phyloP scores from a whole-genome alignment of 1,284 basidiomycete species.

The Cutaneotrichosporon cavernicola region DNA sequence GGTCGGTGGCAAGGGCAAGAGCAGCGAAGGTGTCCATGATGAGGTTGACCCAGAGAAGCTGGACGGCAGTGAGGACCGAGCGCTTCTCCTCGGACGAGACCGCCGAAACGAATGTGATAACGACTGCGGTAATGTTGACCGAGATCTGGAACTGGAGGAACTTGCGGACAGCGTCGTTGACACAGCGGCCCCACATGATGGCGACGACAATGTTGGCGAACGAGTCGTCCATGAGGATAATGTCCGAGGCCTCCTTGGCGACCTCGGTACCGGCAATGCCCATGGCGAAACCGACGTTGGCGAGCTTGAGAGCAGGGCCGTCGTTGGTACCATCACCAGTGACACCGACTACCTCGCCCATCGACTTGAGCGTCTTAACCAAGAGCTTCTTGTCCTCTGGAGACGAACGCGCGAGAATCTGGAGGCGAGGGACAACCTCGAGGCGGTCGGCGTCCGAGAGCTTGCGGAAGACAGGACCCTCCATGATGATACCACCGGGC shows the following conservation, averaged over 20 bases:
- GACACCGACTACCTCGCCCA: constrained; percentile 93
- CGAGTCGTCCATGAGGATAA: constrained; percentile 98
- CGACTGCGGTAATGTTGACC: constrained; percentile 91
- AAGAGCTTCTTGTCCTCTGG: constrained; percentile 95
- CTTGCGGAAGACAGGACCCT: constrained; percentile 69
- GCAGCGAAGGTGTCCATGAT: constrained; percentile 99
- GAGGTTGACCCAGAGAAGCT: constrained; percentile 71
- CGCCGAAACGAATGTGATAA: constrained; percentile 89
- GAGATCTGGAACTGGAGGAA: constrained; percentile 98
- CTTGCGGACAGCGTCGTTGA: constrained; percentile 95
- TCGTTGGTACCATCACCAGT: constrained; percentile 99
- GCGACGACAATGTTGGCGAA: constrained; percentile 94
- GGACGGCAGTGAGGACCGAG: constrained; percentile 90
- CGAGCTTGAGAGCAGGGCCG: constrained; percentile 92
- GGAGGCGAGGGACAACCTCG: constrained; percentile 59
- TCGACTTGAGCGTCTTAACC: constrained; percentile 79
- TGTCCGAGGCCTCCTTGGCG: constrained; percentile 98
- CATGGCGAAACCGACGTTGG: constrained; percentile 95
- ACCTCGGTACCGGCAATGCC: constrained; percentile 98
- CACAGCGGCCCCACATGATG: constrained; percentile 98
- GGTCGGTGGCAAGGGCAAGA: constrained; percentile 93
- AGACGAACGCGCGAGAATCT: constrained; percentile 83
- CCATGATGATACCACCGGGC: constrained; percentile 54
- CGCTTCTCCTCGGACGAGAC: constrained; percentile 72
- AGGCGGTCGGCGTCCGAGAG: constrained; percentile 56